These are phyloP conservation scores for Cadophora luteo-olivacea DNA, from an alignment of 2,329 filamentous ascomycete genomes.

Conservation along the genomic window DNA sequence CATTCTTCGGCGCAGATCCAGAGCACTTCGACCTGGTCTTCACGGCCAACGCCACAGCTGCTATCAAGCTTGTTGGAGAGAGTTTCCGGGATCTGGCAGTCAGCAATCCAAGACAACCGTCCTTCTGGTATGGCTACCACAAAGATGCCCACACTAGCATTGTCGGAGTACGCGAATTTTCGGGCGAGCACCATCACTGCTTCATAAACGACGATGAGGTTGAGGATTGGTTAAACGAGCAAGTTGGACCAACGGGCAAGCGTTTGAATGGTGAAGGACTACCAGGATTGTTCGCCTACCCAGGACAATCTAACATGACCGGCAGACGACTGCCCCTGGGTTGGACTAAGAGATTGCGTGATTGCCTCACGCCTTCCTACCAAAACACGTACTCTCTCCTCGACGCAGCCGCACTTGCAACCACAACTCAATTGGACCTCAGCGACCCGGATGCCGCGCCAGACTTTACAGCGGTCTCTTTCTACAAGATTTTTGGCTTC, in stretches of 20 bases:
- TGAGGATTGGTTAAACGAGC: conserved; percentile 62
- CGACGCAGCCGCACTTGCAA: conserved; percentile 81
- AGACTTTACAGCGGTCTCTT: conserved; percentile 84
- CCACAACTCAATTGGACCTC: conserved; percentile 78
- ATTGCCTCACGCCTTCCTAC: conserved; percentile 37
- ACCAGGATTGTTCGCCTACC: conserved; percentile 71
- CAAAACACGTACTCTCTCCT: conserved; percentile 70
- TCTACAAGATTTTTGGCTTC: conserved; percentile 97
- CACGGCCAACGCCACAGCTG: conserved; percentile 91
- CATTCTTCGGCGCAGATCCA: conserved; percentile 81
- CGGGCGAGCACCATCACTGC: conserved; percentile 65
- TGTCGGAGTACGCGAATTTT: conserved; percentile 79
- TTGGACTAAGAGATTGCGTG: conserved; percentile 65
- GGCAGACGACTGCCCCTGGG: conserved; percentile 74
- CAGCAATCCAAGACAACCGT: conserved; percentile 63
- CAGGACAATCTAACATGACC: conserved; percentile 57
- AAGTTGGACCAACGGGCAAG: conserved; percentile 40
- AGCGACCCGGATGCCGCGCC: conserved; percentile 66
- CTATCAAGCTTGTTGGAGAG: conserved; percentile 84
- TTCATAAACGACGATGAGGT: conserved; percentile 67
- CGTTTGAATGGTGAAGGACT: conserved; percentile 32
- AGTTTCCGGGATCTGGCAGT: conserved; percentile 70
- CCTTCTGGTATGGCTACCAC: conserved; percentile 86
- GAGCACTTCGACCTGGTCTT: conserved; percentile 86
- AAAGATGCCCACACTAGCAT: conserved; percentile 86